phyloP scores from a whole-genome alignment of 768 basidiomycete genomes.

The Suillus alpinus region DNA sequence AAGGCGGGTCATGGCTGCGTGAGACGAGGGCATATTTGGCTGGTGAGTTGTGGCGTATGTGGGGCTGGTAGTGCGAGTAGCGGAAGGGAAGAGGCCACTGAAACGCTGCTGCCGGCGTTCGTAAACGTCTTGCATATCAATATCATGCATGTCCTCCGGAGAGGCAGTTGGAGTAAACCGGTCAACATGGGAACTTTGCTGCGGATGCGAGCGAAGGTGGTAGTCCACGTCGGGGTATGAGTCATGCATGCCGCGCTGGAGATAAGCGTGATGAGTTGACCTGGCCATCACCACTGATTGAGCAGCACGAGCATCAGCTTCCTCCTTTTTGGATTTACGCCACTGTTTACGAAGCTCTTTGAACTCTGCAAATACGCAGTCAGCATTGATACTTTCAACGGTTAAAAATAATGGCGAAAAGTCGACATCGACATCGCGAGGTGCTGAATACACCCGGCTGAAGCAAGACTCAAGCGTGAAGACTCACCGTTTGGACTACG shows the following conservation, averaged over 20 bases:
- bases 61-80: slow-evolving; percentile 13
- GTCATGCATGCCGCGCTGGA: slow-evolving; percentile 35
- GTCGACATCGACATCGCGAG: slow-evolving; percentile 3
- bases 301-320: slow-evolving; percentile 27
- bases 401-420: slow-evolving; percentile 4
- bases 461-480: slow-evolving; percentile 7
- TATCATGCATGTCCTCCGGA: slow-evolving; percentile 20
- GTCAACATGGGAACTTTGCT: slow-evolving; percentile 26
- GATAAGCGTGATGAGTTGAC: slow-evolving; percentile 11
- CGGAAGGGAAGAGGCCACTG: slow-evolving; percentile 17
- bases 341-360: slow-evolving; percentile 96
- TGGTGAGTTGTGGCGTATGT: slow-evolving; percentile 22
- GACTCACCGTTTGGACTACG: slow-evolving; percentile 83
- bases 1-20: slow-evolving; percentile 38
- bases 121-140: slow-evolving; percentile 16
- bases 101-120: slow-evolving; percentile 28
- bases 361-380: slow-evolving; percentile 65
- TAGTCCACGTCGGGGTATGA: slow-evolving; percentile 24
- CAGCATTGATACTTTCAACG: slow-evolving; percentile 10
- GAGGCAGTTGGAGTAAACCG: slow-evolving; percentile 12
- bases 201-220: slow-evolving; percentile 15
- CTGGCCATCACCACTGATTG: slow-evolving; percentile 17
- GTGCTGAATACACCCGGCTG: slow-evolving; percentile 1
- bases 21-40: slow-evolving; percentile 19
- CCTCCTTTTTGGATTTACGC: slow-evolving; percentile 91